Conservation (phyloP, 495 filamentous ascomycete genomes). For the Choiromyces venosus region DNA sequence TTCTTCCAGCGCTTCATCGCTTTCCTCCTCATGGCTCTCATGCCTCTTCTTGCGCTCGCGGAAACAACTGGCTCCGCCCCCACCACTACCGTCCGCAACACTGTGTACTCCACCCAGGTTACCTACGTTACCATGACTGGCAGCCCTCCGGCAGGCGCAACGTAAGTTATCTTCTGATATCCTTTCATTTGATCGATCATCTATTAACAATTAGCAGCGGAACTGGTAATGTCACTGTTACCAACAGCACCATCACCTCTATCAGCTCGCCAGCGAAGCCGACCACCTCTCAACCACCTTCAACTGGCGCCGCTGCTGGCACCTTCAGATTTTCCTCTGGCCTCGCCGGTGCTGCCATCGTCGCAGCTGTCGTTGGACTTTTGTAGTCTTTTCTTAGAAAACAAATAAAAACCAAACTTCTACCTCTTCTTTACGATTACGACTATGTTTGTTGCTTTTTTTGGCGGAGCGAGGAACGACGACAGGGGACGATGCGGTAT, state of each 20-base stretch:
- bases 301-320: conserved; percentile 13
- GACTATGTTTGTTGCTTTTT: conserved; percentile 1
- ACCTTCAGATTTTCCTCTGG: conserved; percentile 14
- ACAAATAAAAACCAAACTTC: background rate
- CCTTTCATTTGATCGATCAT: background rate
- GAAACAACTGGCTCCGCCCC: conserved; percentile 1
- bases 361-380: conserved; percentile 16
- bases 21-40: conserved; percentile 26
- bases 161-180: background rate
- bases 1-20: conserved; percentile 24
- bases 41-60: conserved; percentile 24
- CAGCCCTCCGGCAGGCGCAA: conserved; percentile 21
- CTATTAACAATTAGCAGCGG: background rate
- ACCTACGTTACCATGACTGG: conserved; percentile 31
- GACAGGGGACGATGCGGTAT: background rate
- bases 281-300: conserved; percentile 3
- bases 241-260: conserved; percentile 12
- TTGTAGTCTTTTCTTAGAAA: conserved; percentile 8
- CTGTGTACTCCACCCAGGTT: conserved; percentile 19
- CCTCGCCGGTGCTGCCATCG: conserved; percentile 20
- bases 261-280: background rate
- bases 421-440: background rate
- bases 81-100: conserved; percentile 24
- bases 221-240: background rate
- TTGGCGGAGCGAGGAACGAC: background rate